Conservation (phyloP, 1,284 basidiomycete species). For the Ganoderma lingzhi region DNA sequence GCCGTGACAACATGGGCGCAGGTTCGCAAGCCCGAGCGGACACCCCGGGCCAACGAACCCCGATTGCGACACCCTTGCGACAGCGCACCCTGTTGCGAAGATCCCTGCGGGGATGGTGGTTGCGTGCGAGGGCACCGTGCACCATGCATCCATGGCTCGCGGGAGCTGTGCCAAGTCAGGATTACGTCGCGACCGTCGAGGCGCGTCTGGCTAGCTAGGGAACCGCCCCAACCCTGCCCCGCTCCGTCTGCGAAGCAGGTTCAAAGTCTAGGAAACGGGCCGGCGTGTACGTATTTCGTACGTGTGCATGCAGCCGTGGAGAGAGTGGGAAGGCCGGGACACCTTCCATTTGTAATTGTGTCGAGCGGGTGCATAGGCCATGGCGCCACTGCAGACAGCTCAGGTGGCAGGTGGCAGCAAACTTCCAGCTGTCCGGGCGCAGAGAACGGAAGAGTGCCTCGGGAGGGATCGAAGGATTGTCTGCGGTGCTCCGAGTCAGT, state of each 20-base stretch:
- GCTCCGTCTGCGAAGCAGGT: conserved; percentile 1
- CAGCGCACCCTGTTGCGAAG: background rate
- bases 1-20: background rate
- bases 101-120: background rate
- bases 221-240: background rate
- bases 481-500: background rate
- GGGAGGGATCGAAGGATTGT: background rate
- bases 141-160: background rate
- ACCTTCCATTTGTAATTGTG: background rate
- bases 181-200: background rate
- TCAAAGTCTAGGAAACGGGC: background rate
- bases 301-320: background rate
- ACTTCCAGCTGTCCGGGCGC: background rate
- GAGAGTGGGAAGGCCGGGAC: background rate
- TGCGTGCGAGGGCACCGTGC: background rate
- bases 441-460: background rate
- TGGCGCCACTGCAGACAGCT: background rate
- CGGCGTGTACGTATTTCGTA: conserved; percentile 4
- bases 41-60: background rate
- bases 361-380: background rate
- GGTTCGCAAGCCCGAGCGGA: background rate
- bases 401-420: conserved; percentile 2
- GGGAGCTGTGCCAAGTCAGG: conserved; percentile 1
- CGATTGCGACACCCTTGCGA: conserved; percentile 1
- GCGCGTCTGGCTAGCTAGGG: background rate